Conservation (phyloP, 129 eudicot genomes). For the Pulicaria dysenterica region DNA sequence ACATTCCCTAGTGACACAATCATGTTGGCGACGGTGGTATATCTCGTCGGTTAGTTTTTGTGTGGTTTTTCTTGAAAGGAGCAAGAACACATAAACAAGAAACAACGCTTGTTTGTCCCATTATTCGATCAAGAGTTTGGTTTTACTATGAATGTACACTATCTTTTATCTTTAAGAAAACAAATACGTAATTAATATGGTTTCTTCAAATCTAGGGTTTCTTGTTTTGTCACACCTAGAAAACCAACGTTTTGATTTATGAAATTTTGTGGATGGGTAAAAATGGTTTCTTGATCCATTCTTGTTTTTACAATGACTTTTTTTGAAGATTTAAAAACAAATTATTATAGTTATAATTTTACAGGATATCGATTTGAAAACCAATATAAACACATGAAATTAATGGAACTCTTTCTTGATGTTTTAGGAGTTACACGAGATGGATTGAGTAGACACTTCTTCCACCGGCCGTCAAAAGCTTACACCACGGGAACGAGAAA, state of each 20-base stretch:
- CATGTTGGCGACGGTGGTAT: background rate
- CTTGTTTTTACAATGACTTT: too few species aligned
- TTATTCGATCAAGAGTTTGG: slow-evolving; percentile 38
- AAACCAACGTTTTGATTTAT: slow-evolving; percentile 31
- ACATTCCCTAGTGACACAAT: background rate
- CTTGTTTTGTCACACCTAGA: slow-evolving; percentile 42
- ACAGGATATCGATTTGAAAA: too few species aligned
- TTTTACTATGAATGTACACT: slow-evolving; percentile 32
- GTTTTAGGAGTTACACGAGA: slow-evolving; percentile 85
- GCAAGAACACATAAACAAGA: slow-evolving; percentile 18
- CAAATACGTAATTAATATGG: slow-evolving; percentile 2
- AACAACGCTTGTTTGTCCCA: slow-evolving; percentile 34
- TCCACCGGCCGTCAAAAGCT: slow-evolving; percentile 97
- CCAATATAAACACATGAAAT: background rate
- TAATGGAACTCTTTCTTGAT: background rate
- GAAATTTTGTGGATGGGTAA: background rate
- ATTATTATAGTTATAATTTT: too few species aligned
- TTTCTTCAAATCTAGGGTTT: slow-evolving; percentile 38
- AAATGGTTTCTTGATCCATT: background rate
- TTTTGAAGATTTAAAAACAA: background rate
- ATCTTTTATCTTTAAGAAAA: slow-evolving; percentile 29
- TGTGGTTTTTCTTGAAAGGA: slow-evolving; percentile 2
- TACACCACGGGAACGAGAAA: slow-evolving; percentile 98
- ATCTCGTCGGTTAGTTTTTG: background rate
- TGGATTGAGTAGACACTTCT: slow-evolving; percentile 94